Conservation (phyloP, 495 filamentous ascomycete species). For the Platismatia glauca region DNA sequence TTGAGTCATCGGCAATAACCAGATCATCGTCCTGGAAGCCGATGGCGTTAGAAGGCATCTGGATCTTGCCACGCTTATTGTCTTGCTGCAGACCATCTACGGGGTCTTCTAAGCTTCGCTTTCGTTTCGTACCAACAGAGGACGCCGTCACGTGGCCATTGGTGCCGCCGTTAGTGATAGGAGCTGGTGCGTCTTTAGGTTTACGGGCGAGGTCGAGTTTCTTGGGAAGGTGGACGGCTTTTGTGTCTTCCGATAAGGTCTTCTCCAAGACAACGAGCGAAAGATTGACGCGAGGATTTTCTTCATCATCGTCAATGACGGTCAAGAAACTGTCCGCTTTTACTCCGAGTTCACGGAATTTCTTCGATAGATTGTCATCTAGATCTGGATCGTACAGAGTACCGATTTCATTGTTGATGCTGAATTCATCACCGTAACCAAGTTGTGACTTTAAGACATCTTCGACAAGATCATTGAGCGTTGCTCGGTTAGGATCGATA, state of each 20-base stretch:
- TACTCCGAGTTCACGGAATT: slow-evolving; percentile 67
- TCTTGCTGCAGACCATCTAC: slow-evolving; percentile 32
- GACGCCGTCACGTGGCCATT: slow-evolving; percentile 18
- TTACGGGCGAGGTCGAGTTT: slow-evolving; percentile 44
- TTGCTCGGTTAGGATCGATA: slow-evolving; percentile 66
- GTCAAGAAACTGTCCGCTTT: slow-evolving; percentile 70
- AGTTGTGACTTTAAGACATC: slow-evolving; percentile 57
- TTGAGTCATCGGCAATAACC: slow-evolving; percentile 46
- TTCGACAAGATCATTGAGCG: slow-evolving; percentile 73
- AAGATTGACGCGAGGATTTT: slow-evolving; percentile 73
- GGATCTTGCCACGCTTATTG: slow-evolving; percentile 38
- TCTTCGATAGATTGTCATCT: slow-evolving; percentile 75
- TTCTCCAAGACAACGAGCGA: slow-evolving; percentile 52
- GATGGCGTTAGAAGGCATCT: slow-evolving; percentile 17
- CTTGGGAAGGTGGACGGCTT: slow-evolving; percentile 38
- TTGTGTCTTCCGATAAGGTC: slow-evolving; percentile 31
- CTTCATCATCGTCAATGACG: slow-evolving; percentile 74
- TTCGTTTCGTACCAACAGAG: slow-evolving; percentile 31
- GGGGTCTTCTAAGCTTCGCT: slow-evolving; percentile 39
- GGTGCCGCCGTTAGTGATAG: slow-evolving; percentile 18
- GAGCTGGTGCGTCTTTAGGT: slow-evolving; percentile 29
- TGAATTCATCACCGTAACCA: slow-evolving; percentile 78
- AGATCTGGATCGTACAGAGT: slow-evolving; percentile 81
- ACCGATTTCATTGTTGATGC: slow-evolving; percentile 60
- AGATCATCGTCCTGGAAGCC: slow-evolving; percentile 33